Base-by-base conservation (phyloP, 139 green algal genomes). In the Gonium pectorale region DNA sequence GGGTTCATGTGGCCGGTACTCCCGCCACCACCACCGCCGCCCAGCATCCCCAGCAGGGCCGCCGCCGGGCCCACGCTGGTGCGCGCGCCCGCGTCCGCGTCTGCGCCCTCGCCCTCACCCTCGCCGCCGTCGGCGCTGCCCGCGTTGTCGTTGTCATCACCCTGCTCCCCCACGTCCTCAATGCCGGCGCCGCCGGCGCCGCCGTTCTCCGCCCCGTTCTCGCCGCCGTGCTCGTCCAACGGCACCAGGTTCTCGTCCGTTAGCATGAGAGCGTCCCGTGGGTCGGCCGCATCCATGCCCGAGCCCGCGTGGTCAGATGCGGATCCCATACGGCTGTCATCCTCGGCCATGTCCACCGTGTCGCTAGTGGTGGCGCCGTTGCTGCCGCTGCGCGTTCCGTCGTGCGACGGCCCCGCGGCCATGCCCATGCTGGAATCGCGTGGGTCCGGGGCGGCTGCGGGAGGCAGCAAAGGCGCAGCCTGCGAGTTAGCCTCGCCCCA, bases 321-420 rank as follows among this genome's bases (percentile, higher is more conserved):
- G 31, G 69, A 85, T n/a, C 66, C 80, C 44, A 85, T 80, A 67
- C 86, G 79, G 54, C 80, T 81, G n/a, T 77, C 86, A 19, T 78
- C 68, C 37, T 79, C 81, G 15, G 69, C 81, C 87, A 91, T 91
- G 72, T 91, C 87, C 8, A 91, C 87, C 8, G 87, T 91, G 83
- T 86, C 87, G n/a, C 69, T 85, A 7, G 86, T 88, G n/a, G 79
- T 78, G 35, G 77, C 86, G 41, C 87, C 86, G 82, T 88, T 80
- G 21, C 75, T 86, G 11, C 66, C 82, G 60, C 69, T 87, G 56
- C 44, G 68, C 0, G 82, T 89, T 54, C 67, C 43, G 26, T 77
- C 79, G 49, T 86, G 56, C 27, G 79, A 51, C 52, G 82, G 31
- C 51, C 87, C 51, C 51, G 87, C 29, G 21, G 87, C 87, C 87